phyloP scores from a whole-genome alignment of 192 early-diverging fungal species.

The Coemansia sp. region DNA sequence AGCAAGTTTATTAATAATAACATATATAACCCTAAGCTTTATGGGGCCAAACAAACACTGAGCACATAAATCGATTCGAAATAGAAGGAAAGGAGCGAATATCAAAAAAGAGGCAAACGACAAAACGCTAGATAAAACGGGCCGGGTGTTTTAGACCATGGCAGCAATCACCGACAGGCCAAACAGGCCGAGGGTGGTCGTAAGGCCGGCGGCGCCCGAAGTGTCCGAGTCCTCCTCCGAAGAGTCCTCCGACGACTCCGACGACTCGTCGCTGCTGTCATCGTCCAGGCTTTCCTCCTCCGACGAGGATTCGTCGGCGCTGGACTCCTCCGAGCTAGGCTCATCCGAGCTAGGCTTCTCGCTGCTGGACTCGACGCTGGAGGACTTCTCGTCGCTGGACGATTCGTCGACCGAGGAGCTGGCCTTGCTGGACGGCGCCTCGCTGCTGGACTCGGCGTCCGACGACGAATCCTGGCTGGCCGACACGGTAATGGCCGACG shows the following conservation, averaged over 20 bases:
- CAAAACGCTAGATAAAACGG: too few relatives aligned
- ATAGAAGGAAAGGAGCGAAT: not conserved
- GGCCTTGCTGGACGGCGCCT: not conserved
- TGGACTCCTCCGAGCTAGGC: not conserved
- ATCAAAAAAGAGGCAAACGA: not conserved
- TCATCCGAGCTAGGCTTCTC: not conserved
- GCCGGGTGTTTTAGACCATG: constrained; percentile 44
- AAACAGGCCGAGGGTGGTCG: constrained; percentile 16
- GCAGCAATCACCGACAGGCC: constrained; percentile 26
- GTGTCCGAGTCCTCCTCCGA: not conserved
- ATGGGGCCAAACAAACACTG: too few relatives aligned
- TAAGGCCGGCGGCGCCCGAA: constrained; percentile 26
- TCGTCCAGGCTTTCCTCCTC: constrained; percentile 4
- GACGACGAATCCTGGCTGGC: constrained; percentile 4
- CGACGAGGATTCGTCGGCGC: constrained; percentile 4
- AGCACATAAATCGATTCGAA: too few relatives aligned
- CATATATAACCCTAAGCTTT: too few relatives aligned
- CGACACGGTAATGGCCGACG: not conserved
- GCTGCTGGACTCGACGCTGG: not conserved
- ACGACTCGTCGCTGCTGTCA: constrained; percentile 5
- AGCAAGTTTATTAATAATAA: too few relatives aligned
- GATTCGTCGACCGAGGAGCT: not conserved
- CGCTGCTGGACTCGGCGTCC: not conserved
- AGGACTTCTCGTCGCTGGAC: constrained; percentile 5
- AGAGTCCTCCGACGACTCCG: constrained; percentile 2